Conservation (phyloP, 2,329 filamentous ascomycete genomes). For the Fusarium cicatricum region DNA sequence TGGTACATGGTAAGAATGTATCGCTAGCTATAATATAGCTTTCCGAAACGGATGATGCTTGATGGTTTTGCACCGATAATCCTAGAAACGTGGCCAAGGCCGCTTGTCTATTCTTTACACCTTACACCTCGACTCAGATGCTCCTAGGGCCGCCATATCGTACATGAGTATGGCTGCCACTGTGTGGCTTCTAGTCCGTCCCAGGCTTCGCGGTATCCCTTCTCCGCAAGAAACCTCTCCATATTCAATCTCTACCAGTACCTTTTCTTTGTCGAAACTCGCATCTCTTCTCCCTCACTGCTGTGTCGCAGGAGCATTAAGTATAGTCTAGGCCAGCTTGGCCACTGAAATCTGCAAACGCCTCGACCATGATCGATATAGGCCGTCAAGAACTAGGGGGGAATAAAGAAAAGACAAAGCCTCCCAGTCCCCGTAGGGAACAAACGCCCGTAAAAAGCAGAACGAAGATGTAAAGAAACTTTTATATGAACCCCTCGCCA, state of each 20-base stretch:
- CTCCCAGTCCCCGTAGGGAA: conserved; percentile 29
- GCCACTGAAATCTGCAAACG: conserved; percentile 37
- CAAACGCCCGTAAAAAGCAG: conserved; percentile 40
- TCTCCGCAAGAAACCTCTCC: conserved; percentile 13
- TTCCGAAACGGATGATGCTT: no score
- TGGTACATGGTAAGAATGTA: no score
- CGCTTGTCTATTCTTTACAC: conserved; percentile 26
- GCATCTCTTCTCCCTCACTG: conserved; percentile 34
- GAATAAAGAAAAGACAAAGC: conserved; percentile 33
- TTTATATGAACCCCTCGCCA: conserved; percentile 45
- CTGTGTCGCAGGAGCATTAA: conserved; percentile 39
- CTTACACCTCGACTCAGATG: conserved; percentile 16
- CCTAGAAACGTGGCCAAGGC: conserved; percentile 16
- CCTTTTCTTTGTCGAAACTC: conserved; percentile 17
- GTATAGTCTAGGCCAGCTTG: conserved; percentile 36
- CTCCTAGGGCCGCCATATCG: conserved; percentile 21
- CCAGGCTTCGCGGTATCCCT: conserved; percentile 21
- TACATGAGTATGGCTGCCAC: conserved; percentile 21
- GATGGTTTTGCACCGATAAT: background rate
- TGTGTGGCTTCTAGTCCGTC: conserved; percentile 9
- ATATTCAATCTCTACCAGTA: conserved; percentile 20
- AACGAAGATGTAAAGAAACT: conserved; percentile 31
- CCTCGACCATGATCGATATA: conserved; percentile 29
- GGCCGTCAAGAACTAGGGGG: conserved; percentile 31
- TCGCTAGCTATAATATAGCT: no score